phyloP scores from a whole-genome alignment of 192 early-diverging fungal species.

The Pilaira anomala region DNA sequence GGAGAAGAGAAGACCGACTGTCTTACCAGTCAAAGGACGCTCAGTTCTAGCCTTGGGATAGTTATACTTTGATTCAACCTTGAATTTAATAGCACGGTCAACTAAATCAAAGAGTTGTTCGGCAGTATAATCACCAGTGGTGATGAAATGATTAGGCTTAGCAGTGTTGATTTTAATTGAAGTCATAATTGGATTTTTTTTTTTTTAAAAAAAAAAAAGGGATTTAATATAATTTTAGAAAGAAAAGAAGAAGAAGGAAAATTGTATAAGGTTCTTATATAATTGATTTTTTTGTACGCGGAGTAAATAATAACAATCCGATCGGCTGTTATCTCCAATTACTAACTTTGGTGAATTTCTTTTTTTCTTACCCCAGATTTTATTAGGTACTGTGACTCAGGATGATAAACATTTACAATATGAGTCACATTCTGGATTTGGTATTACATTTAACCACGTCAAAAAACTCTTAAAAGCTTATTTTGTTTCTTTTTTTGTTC shows the following conservation, averaged over 20 bases:
- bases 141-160: conserved; percentile 63
- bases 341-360: too few relatives aligned
- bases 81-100: conserved; percentile 74
- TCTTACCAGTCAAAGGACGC: conserved; percentile 74
- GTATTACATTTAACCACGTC: background rate
- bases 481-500: background rate
- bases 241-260: too few relatives aligned
- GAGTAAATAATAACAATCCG: too few relatives aligned
- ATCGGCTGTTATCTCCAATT: too few relatives aligned
- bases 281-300: too few relatives aligned
- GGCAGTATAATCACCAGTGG: conserved; percentile 76
- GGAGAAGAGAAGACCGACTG: conserved; percentile 90
- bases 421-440: conserved; percentile 7
- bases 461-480: too few relatives aligned
- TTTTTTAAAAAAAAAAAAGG: too few relatives aligned
- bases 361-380: too few relatives aligned
- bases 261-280: too few relatives aligned
- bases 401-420: too few relatives aligned
- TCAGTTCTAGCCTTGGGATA: conserved; percentile 29
- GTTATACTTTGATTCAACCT: conserved; percentile 63
- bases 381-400: too few relatives aligned
- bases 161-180: background rate
- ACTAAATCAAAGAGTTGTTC: conserved; percentile 79
- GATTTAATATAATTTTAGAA: too few relatives aligned
- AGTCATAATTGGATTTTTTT: conserved; percentile 4